Conservation (phyloP, 441 rosid genomes). For the Gossypium schwendimanii region DNA sequence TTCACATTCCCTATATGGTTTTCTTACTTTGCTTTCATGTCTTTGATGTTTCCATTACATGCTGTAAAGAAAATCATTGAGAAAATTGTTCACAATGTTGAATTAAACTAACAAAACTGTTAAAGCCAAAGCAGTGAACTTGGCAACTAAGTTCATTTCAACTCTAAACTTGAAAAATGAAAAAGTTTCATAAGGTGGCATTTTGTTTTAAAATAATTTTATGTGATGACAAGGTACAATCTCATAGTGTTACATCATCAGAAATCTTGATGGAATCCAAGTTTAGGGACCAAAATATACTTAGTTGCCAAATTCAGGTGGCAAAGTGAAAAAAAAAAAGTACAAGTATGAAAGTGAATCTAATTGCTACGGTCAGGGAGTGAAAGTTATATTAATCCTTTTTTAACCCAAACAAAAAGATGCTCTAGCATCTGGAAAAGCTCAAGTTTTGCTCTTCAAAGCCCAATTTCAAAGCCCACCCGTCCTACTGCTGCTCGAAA, state of each 20-base stretch:
- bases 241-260: too few relatives aligned
- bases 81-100: slow-evolving; percentile 14
- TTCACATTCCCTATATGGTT: slow-evolving; percentile 29
- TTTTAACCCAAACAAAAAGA: not conserved
- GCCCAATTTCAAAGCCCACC: not conserved
- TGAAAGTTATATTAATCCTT: not conserved
- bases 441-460: not conserved
- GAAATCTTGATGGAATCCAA: too few relatives aligned
- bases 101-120: slow-evolving; percentile 1
- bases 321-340: too few relatives aligned
- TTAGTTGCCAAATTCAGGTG: too few relatives aligned
- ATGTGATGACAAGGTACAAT: too few relatives aligned
- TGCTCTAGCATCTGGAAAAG: not conserved
- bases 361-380: too few relatives aligned
- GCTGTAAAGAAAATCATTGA: slow-evolving; percentile 7
- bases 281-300: too few relatives aligned
- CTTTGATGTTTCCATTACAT: slow-evolving; percentile 20
- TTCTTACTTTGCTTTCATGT: slow-evolving; percentile 10
- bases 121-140: slow-evolving; percentile 12
- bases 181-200: too few relatives aligned
- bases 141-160: too few relatives aligned
- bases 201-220: too few relatives aligned
- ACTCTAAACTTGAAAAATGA: too few relatives aligned
- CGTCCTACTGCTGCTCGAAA: not conserved
- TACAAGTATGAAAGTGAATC: too few relatives aligned